Evolutionary conservation across 805 yeast genomes (phyloP), one percentile per base, ranked within the genome.

Genomic region (Sugiyamaella boreocaroliniensis): DNA sequence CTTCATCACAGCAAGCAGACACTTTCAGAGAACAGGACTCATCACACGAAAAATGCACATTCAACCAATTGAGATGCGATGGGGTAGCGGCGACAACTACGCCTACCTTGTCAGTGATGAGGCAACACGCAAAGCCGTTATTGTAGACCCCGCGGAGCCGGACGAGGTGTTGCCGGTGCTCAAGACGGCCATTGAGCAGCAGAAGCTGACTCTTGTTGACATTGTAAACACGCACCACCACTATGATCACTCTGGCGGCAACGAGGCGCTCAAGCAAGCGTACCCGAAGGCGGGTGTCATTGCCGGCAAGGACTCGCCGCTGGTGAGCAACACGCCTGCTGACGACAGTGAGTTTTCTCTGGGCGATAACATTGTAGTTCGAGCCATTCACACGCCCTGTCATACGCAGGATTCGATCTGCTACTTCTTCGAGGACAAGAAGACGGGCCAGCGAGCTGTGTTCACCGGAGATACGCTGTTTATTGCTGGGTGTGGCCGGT

Each of bases 141-240:
- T 93, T 34, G 84, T 93, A 58, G 99, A 93, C 63, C 96, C 98
- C 1, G 98, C 98, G 0, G 85, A 84, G 60, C 92, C 96, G 0
- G 66, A 75, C 4, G 97, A 89, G 61, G 80, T 80, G 8, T 65
- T 77, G 51, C 76, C 84, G 3, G 71, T 67, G 12, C 63, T 79
- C 29, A 59, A 70, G 37, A 64, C 71, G 37, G 65, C 73, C 15
- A 71, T 69, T 34, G 43, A 48, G 4, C 65, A 71, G 41, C 68
- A 77, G 41, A 78, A 83, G 48, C 69, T 93, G 50, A 75, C 74
- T 44, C n/a, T 32, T 32, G 37, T 32, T 9, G 88, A 92, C 1
- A 85, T 93, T 53, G 95, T 87, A 48, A 93, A 93, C 69, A 93
- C 98, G 0, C 99, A 93, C 66, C 99, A 93, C 66, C 99, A 93